Base-by-base conservation (phyloP, 305 asterid genomes). In the Fraxinus baroniana region DNA sequence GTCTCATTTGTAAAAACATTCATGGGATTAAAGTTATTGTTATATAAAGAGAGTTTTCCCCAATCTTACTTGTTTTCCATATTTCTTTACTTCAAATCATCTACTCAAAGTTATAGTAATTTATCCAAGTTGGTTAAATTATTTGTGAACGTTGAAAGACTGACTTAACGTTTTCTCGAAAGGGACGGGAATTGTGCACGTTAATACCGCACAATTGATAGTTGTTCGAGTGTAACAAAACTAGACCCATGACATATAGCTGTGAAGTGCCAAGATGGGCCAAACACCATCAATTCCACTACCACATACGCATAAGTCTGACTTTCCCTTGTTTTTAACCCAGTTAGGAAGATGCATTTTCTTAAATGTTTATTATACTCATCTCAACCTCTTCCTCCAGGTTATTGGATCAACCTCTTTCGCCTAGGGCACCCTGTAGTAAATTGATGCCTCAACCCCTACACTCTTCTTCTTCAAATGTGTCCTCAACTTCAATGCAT, bases 361-460 rank as follows among this genome's bases (percentile, higher is more conserved):
- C 83, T 55, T 55, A 55, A 57, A 57, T 57, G 28, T 18, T 57
- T 57, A 57, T 18, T 18, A 57, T 57, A 18, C 28, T 57, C 52
- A 41, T 41, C 52, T 41, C 52, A 41, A 41, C 52, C 52, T 41
- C 52, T 41, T 41, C 52, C 52, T 41, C 52, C 52, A 41, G 52
- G 52, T 41, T 41, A 41, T 41, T 0, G 89, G 74, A 22, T 82
- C 87, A 72, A 84, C 81, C 82, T 91, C 94, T 22, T 18, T 86
- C 97, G 60, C 87, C 93, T 78, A 85, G 0, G 95, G 90, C 49
- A 37, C 90, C 84, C 91, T 84, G 36, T 85, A 90, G 78, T 92
- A 90, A 78, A 94, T 92, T 0, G 98, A 97, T 13, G 92, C 97
- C 86, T 93, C 97, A 72, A 93, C 91, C 83, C 84, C 84, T 78